phyloP scores from a whole-genome alignment of 2,329 filamentous ascomycete genomes.

The Penicillium sclerotiorum region DNA sequence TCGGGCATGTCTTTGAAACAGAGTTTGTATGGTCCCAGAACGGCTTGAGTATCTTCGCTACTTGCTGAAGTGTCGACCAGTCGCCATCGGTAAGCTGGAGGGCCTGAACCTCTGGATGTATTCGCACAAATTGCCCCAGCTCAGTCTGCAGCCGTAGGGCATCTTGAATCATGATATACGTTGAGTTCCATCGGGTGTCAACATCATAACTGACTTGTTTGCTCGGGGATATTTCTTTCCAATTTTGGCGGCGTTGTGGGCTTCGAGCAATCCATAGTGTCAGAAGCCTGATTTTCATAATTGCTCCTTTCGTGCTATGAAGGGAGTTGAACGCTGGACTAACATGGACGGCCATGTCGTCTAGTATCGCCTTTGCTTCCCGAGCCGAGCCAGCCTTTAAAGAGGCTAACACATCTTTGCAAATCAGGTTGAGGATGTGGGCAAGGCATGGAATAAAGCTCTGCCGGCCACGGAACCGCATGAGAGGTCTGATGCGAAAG shows the following conservation, averaged over 20 bases:
- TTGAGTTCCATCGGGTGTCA: conserved; percentile 13
- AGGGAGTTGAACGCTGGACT: conserved; percentile 3
- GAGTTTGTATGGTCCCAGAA: conserved; percentile 12
- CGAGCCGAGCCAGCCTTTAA: conserved; percentile 12
- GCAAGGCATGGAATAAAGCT: conserved; percentile 18
- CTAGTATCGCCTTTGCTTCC: conserved; percentile 11
- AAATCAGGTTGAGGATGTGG: conserved; percentile 19
- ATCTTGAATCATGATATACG: conserved; percentile 12
- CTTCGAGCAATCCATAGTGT: conserved; percentile 15
- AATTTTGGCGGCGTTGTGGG: conserved; percentile 15
- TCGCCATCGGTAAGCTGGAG: conserved; percentile 12
- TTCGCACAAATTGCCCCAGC: conserved; percentile 10
- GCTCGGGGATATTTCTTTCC: conserved; percentile 10
- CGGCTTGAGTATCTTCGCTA: conserved; percentile 9
- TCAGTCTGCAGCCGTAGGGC: conserved; percentile 10
- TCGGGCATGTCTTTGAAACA: conserved; percentile 9
- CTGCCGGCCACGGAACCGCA: conserved; percentile 9
- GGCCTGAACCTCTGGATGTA: conserved; percentile 9
- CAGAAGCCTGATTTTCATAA: conserved; percentile 14
- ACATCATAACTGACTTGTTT: conserved; percentile 16
- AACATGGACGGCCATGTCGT: conserved; percentile 3
- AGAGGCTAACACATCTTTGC: conserved; percentile 16
- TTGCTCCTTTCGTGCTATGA: conserved; percentile 10
- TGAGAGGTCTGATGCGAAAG: conserved; percentile 7
- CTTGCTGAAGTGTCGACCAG: conserved; percentile 2